Evolutionary conservation across 179 eudicot species (phyloP), one percentile per base, ranked within the genome.

Genomic region (Beta lomatogona): DNA sequence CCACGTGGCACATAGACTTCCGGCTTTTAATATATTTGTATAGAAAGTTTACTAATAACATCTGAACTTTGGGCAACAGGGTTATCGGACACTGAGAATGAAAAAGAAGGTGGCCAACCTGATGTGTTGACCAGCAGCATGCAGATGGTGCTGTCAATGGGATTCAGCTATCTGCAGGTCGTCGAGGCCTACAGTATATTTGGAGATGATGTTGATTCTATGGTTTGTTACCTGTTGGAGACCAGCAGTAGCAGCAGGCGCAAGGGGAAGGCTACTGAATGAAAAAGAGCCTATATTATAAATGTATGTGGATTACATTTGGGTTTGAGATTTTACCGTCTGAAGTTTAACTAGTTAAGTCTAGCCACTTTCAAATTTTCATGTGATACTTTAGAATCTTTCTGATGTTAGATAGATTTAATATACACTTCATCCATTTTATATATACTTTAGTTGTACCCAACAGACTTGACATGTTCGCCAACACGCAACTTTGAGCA

Each of bases 201-300:
- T 66, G 98, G 99, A 44, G 99, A 96, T 5, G 97, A 96, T 78
- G 93, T 93, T 11, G 99, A 96, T 82, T 94, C 99, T 52, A 89
- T 96, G 97, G 92, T 96, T 66, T 94, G 94, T 82, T 96, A 93
- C 83, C 83, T 96, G 60, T 45, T 96, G 63, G 99, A 96, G 82
- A 96, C 93, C n/a, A 86, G 91, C 87, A 87, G 85, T 77, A 88
- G 87, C 86, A 88, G 91, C 87, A 86, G 98, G 69, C 88, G 94
- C 59, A 96, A 96, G 81, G 99, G 97, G 52, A 96, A 96, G 90
- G 99, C 99, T 48, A 91, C 98, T 21, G 85, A 85, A 77, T 85
- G 83, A 85, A 53, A 53, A 63, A 48, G 59, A 19, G 18, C 58
- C 59, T 21, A 71, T 71, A 6, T 73, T 54, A 7, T 52, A 48